Evolutionary conservation across 345 rosid species (phyloP), one percentile per base, ranked within the genome.

Genomic region (Boechera stricta): DNA sequence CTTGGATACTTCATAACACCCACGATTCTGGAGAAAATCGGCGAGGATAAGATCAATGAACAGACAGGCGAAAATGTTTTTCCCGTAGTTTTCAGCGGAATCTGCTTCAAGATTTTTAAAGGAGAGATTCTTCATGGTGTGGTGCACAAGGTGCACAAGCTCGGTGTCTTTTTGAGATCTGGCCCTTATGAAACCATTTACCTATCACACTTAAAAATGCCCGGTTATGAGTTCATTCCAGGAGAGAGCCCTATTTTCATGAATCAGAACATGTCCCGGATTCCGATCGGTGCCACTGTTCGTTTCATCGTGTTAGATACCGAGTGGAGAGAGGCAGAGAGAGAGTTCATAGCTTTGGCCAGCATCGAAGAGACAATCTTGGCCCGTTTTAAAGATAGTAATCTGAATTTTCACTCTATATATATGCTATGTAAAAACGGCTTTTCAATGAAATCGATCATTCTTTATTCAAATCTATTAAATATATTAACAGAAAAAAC

Each of bases 61-160:
- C 70, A 74, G 67, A 59, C 83, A 0, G 95, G 97, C 8, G 97
- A 91, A 36, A 85, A 85, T 39, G 68, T 88, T 4, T 93, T 93
- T 57, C 90, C 97, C 0, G 90, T 91, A 13, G 85, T 78, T 29
- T 86, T 89, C 84, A 84, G 73, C 4, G 90, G 84, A 5, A 61
- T 94, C 24, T 84, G 92, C 62, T 88, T 90, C 87, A 94, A 90
- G 81, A 82, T 94, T 51, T 90, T 85, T 79, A 71, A 77, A 62
- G 98, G 93, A 33, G 97, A 94, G 83, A 73, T 88, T 33, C 53
- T 88, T 51, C 82, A 84, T 1, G 98, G 94, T 11, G 74, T 64
- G 1, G 91, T 87, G 2, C 86, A 84, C 87, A 86, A 80, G 77
- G 87, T 93, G 47, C 71, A 85, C 60, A 93, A 90, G 80, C 86